Evolutionary conservation across 2,329 filamentous ascomycete species (phyloP), one percentile per base, ranked within the genome.

Genomic region (Grosmannia serpens): DNA sequence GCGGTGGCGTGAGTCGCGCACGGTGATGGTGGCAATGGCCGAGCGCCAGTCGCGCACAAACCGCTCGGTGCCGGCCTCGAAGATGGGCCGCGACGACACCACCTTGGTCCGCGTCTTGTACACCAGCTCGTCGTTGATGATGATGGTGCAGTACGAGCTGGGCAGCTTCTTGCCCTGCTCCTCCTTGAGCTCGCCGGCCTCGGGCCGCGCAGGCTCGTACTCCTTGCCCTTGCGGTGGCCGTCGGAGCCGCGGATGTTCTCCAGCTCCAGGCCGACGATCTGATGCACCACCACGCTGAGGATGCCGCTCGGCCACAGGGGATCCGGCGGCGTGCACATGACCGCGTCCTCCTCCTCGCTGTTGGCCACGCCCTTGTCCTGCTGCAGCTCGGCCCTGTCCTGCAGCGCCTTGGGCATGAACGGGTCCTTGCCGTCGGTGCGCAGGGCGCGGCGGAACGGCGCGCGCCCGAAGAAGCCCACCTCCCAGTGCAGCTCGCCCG

Each of bases 41-140:
- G 89, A 94, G 62, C 90, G 82, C 94, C 94, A 99, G 68, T 99
- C 92, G 26, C 92, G 86, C 33, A 97, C 76, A 66, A 97, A 97
- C 15, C 87, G 83, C 68, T 99, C 94, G 0, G 91, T 96, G 60
- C 92, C 92, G 3, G 94, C 91, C 65, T 97, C 96, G 79, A 96
- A 97, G 63, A 97, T 96, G 1, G 94, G 94, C 70, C 95, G 91
- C 56, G 89, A 95, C 41, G 88, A 95, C 9, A 95, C 88, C 4
- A 91, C 91, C 76, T 99, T 97, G 41, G 89, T 84, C 67, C 94
- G 84, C n/a, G 92, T 97, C 67, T 92, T 91, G 76, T 96, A 97
- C 22, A 84, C 82, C 64, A 96, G 73, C 66, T 95, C 85, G 67
- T 97, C 92, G 64, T 96, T 96, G 70, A 88, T 78, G 13, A 94